A percentile compares a stretch with the other conserved stretches of the same genome.
These are phyloP conservation scores for Mortierella sp. DNA, from an alignment of 371 early-diverging fungal species.

Conservation along the genomic window DNA sequence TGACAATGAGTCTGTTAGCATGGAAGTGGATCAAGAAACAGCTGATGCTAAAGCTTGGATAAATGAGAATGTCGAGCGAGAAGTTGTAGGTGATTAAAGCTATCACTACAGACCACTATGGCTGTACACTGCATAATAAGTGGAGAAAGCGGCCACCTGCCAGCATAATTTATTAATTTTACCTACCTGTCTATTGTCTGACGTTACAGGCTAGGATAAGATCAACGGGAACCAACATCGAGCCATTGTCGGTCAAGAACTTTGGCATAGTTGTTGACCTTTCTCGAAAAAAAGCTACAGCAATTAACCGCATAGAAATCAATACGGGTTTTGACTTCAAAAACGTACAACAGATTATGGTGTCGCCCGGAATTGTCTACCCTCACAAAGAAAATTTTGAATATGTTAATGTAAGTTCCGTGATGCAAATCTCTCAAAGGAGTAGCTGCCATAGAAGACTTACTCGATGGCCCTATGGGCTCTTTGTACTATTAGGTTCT, in stretches of 20 bases:
- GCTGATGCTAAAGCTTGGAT: constrained; percentile 69
- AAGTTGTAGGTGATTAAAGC: constrained; percentile 59
- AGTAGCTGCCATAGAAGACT: background rate
- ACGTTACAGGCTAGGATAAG: constrained; percentile 63
- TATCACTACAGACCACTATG: background rate
- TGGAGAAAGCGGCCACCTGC: no score
- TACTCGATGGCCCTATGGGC: background rate
- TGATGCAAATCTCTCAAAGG: background rate
- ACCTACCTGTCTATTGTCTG: background rate
- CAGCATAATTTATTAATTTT: no score
- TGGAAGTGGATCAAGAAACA: constrained; percentile 54
- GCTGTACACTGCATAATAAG: background rate
- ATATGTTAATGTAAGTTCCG: constrained; percentile 70
- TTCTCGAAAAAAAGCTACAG: constrained; percentile 62
- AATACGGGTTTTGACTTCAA: constrained; percentile 66
- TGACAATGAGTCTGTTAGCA: constrained; percentile 18
- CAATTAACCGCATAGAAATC: constrained; percentile 72
- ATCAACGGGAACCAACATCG: constrained; percentile 64
- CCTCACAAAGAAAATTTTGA: constrained; percentile 67
- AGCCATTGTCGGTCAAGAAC: constrained; percentile 66
- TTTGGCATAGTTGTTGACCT: constrained; percentile 73
- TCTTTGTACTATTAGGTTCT: constrained; percentile 57
- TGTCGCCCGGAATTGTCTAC: constrained; percentile 67
- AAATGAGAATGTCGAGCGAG: constrained; percentile 61
- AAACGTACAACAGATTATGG: constrained; percentile 73